phyloP scores from a whole-genome alignment of 208 protist genomes.

The Endotrypanum monterogeii region DNA sequence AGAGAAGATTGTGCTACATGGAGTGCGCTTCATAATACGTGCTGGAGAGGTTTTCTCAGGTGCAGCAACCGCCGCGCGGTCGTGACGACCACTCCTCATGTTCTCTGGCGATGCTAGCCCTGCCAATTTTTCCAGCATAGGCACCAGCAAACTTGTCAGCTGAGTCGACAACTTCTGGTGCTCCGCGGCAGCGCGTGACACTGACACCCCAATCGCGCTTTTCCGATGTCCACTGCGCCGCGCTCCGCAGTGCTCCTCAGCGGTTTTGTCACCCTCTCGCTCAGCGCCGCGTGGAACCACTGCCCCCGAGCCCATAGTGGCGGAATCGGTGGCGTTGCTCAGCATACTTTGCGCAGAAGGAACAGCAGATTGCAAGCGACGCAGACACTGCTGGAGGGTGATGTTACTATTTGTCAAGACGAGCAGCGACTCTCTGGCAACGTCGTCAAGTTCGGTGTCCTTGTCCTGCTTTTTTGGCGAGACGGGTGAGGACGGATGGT shows the following conservation, averaged over 20 bases:
- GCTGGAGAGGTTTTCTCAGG: not conserved
- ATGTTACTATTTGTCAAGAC: slow-evolving; percentile 32
- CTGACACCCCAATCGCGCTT: slow-evolving; percentile 18
- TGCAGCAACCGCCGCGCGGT: not conserved
- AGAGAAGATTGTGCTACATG: slow-evolving; percentile 16
- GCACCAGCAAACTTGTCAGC: slow-evolving; percentile 20
- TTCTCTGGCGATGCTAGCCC: not conserved
- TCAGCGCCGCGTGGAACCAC: not conserved
- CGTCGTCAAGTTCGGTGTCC: slow-evolving; percentile 18
- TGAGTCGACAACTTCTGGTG: slow-evolving; percentile 29
- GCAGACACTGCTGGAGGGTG: slow-evolving; percentile 31
- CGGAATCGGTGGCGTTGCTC: not conserved
- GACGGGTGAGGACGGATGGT: not conserved
- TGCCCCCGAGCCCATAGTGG: not conserved
- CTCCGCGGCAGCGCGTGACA: slow-evolving; percentile 28
- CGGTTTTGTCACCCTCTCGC: not conserved
- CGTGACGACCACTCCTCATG: too few relatives aligned
- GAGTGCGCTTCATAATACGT: slow-evolving; percentile 27
- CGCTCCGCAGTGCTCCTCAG: not conserved
- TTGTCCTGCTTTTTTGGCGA: slow-evolving; percentile 3
- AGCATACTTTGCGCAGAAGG: slow-evolving; percentile 6
- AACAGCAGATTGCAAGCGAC: slow-evolving; percentile 18
- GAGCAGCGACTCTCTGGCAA: slow-evolving; percentile 20
- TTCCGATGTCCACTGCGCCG: slow-evolving; percentile 30
- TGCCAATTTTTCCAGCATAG: slow-evolving; percentile 18